Base-by-base conservation (phyloP, 768 basidiomycete genomes). In the Amyloporia xantha region DNA sequence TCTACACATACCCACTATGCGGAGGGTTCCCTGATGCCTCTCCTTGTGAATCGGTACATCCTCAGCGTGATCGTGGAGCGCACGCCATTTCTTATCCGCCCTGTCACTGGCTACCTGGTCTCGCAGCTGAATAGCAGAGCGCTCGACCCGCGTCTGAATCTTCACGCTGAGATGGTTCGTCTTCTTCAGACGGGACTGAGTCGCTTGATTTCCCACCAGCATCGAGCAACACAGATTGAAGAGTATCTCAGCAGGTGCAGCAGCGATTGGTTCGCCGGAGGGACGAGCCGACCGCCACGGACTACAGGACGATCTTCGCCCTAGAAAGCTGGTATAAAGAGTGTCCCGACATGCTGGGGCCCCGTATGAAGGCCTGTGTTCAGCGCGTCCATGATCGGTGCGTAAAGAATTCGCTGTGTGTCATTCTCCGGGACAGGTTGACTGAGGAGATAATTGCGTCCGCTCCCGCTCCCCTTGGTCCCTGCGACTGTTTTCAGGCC, bases 171-270 rank as follows among this genome's bases (percentile, higher is more conserved):
- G 5, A 52, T 66, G 39, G 68, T 68, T 38, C 44, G 56, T 27
- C 17, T 21, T 15, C 21, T 15, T 17, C n/a, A n/a, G n/a, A n/a
- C n/a, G n/a, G n/a, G n/a, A n/a, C n/a, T n/a, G n/a, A n/a, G n/a
- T n/a, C n/a, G n/a, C n/a, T n/a, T n/a, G n/a, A n/a, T n/a, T n/a
- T n/a, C n/a, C n/a, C n/a, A n/a, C n/a, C n/a, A n/a, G n/a, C n/a
- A n/a, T n/a, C n/a, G n/a, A n/a, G n/a, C n/a, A n/a, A n/a, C n/a
- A 17, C 33, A 73, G 71, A 66, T 75, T 41, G 73, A 73, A 51
- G 51, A 49, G 2, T 69, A 68, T 48, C 63, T 74, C 15, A 54
- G 51, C 24, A 68, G 66, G 48, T 44, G 50, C 35, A 43, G 47
- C 15, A 50, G 50, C 19, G 54, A 52, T 13, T 66, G 62, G 59